phyloP scores from a whole-genome alignment of 305 asterid species.

The Fraxinus ornus region DNA sequence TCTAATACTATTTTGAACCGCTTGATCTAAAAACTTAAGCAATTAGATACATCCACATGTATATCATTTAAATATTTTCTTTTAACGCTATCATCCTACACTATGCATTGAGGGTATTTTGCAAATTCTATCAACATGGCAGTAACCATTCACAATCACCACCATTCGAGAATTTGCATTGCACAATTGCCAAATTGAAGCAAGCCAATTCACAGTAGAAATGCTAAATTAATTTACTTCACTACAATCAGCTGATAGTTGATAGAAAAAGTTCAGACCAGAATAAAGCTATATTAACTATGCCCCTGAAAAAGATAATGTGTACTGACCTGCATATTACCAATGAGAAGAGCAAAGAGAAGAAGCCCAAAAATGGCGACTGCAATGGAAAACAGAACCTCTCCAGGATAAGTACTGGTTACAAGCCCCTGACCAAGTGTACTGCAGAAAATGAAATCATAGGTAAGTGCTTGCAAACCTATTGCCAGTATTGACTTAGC shows the following conservation, averaged over 20 bases:
- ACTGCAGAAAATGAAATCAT: conserved; percentile 40
- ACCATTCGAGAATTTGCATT: not conserved
- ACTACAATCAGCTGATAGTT: conserved; percentile 8
- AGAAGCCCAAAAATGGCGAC: conserved; percentile 83
- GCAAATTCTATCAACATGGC: not conserved
- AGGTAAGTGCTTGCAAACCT: conserved; percentile 1
- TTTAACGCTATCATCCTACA: not conserved
- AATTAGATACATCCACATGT: not conserved
- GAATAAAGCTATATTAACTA: not conserved
- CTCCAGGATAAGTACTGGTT: conserved; percentile 92
- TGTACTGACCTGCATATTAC: conserved; percentile 88
- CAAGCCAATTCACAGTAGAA: not conserved
- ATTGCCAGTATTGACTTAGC: not conserved
- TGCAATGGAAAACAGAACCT: conserved; percentile 80
- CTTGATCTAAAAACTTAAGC: not conserved
- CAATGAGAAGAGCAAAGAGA: conserved; percentile 93
- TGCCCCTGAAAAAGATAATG: not conserved
- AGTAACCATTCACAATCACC: not conserved
- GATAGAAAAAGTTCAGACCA: not conserved
- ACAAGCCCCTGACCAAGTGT: conserved; percentile 96
- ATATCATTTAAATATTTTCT: not conserved
- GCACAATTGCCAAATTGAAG: not conserved
- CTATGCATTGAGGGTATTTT: not conserved
- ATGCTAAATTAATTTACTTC: not conserved
- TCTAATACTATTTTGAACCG: not conserved